Evolutionary conservation across 495 filamentous ascomycete species (phyloP).

Genomic region (Alectoria sarmentosa): DNA sequence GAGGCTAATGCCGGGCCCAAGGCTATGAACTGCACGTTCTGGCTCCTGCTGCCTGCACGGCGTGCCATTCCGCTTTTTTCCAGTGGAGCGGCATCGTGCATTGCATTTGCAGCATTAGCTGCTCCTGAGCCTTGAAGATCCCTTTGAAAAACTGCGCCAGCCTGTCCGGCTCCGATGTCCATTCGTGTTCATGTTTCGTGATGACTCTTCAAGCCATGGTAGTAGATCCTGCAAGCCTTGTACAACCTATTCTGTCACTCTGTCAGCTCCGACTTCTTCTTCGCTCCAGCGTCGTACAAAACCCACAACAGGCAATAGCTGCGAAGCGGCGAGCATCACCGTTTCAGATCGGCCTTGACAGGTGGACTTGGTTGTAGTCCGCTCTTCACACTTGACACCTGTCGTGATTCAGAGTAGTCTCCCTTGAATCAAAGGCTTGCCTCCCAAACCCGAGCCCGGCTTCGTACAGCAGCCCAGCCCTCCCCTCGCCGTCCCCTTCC

Average conservation of each 20-base stretch:
- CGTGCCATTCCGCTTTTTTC: conserved; percentile 19
- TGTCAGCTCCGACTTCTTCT: neutral
- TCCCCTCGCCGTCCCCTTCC: neutral
- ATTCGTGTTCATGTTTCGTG: neutral
- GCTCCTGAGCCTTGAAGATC: conserved; percentile 17
- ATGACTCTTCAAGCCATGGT: conserved; percentile 10
- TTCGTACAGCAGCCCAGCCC: neutral
- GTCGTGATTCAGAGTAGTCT: conserved; percentile 3
- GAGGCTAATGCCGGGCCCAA: conserved; percentile 9
- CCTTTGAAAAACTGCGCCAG: conserved; percentile 3
- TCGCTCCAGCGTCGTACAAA: neutral
- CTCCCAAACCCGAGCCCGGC: neutral
- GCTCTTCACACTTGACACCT: neutral
- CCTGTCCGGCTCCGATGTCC: conserved; percentile 2
- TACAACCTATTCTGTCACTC: neutral
- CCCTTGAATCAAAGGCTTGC: neutral
- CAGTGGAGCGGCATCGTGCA: conserved; percentile 25
- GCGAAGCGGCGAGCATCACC: neutral
- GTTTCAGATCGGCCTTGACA: neutral
- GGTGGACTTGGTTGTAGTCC: neutral
- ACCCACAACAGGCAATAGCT: conserved; percentile 1
- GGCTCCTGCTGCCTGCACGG: conserved; percentile 16
- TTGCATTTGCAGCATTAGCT: conserved; percentile 22
- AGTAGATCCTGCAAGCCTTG: conserved; percentile 8
- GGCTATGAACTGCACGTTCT: conserved; percentile 20